phyloP scores from a whole-genome alignment of 495 filamentous ascomycete genomes.

The Bacidia gigantensis region DNA sequence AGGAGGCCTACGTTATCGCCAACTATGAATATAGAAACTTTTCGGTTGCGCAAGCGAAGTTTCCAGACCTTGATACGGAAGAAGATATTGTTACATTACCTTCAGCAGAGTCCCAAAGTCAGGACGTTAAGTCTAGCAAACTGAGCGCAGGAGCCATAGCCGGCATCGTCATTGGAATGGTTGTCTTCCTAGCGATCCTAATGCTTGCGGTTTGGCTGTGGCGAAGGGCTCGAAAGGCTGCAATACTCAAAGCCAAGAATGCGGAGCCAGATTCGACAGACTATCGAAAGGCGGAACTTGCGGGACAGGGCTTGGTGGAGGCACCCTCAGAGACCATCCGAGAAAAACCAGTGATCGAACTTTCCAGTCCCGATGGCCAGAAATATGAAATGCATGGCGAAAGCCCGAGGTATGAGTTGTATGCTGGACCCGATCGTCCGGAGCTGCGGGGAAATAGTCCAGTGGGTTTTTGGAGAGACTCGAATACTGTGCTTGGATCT shows the following conservation, averaged over 20 bases:
- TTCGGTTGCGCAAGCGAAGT: conserved; percentile 12
- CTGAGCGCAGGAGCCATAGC: conserved; percentile 24
- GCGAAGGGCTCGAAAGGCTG: not conserved
- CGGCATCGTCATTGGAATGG: conserved; percentile 19
- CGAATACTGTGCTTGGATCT: not conserved
- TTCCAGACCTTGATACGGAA: conserved; percentile 2
- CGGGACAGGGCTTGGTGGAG: not conserved
- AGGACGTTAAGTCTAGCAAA: not conserved
- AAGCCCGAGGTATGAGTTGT: not conserved
- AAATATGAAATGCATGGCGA: not conserved
- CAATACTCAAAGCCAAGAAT: not conserved
- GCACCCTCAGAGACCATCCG: not conserved
- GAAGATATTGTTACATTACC: conserved; percentile 1
- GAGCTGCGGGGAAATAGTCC: not conserved
- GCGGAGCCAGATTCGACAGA: not conserved
- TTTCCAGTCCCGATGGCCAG: not conserved
- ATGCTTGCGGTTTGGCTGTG: not conserved
- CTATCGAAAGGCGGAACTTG: not conserved
- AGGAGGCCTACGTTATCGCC: conserved; percentile 29
- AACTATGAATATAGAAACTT: conserved; percentile 16
- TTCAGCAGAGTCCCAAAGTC: not conserved
- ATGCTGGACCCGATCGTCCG: not conserved
- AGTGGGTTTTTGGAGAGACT: not conserved
- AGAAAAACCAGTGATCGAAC: not conserved
- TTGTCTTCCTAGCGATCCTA: conserved; percentile 2